Evolutionary conservation across 306 rosid genomes (phyloP), one percentile per base, ranked within the genome.

Genomic region (Acacia melanoxylon): DNA sequence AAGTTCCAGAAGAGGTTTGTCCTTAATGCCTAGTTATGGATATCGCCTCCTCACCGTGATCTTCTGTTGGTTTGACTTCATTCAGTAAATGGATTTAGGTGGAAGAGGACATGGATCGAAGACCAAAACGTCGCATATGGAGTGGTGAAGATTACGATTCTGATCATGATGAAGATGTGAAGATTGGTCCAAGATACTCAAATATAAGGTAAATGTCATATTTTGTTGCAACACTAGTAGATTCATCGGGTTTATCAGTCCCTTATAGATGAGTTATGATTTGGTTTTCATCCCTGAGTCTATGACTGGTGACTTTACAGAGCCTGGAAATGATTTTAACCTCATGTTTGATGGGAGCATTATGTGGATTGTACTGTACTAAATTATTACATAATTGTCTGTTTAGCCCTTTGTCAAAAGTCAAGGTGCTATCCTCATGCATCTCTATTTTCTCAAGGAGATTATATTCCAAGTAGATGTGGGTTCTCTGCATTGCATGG

Each of bases 71-170:
- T 66, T 82, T 84, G 74, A 87, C 70, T 75, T 78, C 72, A 29
- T 83, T 54, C 14, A 80, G 71, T 85, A 65, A 66, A 82, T 79
- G 86, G 69, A 52, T 89, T 74, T 83, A 91, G 98, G 91, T 14
- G 1, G 97, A 94, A 81, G 96, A 91, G 83, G 86, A 82, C 79
- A 87, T 85, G 81, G 98, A 94, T 25, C 89, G 54, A 68, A 92
- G 97, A 83, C 97, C 96, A 74, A 89, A 90, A 54, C 91, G 70
- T 74, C 94, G 97, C 73, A 91, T 90, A 61, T 94, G 98, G 98
- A 88, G 82, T 49, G 98, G 98, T 5, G 96, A 83, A 40, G 86
- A 86, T 49, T 94, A 85, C 86, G 98, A 94, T 83, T 94, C 98
- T 79, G 96, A 92, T 79, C 81, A 78, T 2, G 97, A 92, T 31